phyloP scores from a whole-genome alignment of 2,329 filamentous ascomycete genomes.

The Penicillium sp. region DNA sequence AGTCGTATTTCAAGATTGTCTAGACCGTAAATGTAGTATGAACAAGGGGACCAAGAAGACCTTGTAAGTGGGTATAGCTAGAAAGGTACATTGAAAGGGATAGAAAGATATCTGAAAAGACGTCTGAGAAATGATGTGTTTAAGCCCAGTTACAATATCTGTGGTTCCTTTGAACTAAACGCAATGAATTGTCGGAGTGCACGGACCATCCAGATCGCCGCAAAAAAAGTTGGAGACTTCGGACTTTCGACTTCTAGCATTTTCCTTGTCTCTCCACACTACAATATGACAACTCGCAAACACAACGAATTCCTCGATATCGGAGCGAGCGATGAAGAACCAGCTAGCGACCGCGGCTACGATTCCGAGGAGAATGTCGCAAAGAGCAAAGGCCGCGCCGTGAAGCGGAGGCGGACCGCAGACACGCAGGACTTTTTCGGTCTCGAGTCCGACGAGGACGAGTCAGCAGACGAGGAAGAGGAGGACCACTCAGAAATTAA shows the following conservation, averaged over 20 bases:
- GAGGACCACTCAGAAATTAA: conserved; percentile 12
- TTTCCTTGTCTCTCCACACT: neutral
- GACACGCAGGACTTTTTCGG: conserved; percentile 19
- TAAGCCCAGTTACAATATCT: neutral
- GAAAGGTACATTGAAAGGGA: too few species aligned
- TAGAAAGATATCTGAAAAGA: too few species aligned
- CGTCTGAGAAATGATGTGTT: too few species aligned
- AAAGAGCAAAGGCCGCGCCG: conserved; percentile 37
- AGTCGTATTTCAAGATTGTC: neutral
- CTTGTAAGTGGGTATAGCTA: neutral
- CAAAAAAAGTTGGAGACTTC: conserved; percentile 13
- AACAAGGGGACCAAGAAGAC: neutral
- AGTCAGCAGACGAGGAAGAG: conserved; percentile 12
- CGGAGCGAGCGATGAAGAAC: conserved; percentile 35
- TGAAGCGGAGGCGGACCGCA: conserved; percentile 32
- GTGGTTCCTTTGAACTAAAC: neutral
- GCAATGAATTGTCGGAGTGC: neutral
- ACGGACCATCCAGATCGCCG: conserved; percentile 15
- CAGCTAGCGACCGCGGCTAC: conserved; percentile 41
- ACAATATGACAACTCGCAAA: conserved; percentile 37
- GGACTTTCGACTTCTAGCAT: neutral
- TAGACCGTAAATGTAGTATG: too few species aligned
- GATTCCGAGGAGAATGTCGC: conserved; percentile 43
- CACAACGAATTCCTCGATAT: conserved; percentile 40
- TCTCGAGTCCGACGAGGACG: conserved; percentile 50